Base-by-base conservation (phyloP, 2,329 filamentous ascomycete genomes). In the Trichoderma koningii region DNA sequence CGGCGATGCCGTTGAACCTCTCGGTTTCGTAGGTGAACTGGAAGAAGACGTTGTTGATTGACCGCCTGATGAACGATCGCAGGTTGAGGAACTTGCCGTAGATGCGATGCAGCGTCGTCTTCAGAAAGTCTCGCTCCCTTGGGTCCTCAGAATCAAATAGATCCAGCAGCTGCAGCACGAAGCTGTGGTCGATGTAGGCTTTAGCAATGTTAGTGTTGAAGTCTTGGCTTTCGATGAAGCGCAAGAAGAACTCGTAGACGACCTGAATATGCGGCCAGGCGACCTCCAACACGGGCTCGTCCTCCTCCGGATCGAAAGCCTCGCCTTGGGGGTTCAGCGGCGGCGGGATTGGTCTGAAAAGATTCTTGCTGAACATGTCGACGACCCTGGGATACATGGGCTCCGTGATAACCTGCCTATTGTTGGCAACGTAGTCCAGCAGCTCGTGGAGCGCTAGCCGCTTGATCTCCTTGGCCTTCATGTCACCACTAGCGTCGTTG, bases 391-490 rank as follows among this genome's bases (percentile, higher is more conserved):
- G 95, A 73, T 99, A 99, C 95, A 99, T 99, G 64, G 93, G 92
- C 77, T 99, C 95, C 3, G 93, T 97, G 73, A 99, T 99, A 75
- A 99, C 95, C 73, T 97, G 94, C 71, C 95, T 87, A 77, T 99
- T 99, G 79, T 98, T 98, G 72, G 95, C 94, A 65, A 99, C 95
- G 75, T 99, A 99, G 77, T 99, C 95, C 69, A 99, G 85, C 68
- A 99, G 83, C 77, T 99, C 95, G 76, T 99, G 95, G 51, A 99
- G 84, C 48, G 95, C 95, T 70, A 99, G 82, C 73, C 95, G 87
- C 83, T 99, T 99, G 84, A 99, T 98, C 80, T 99, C 95, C 82
- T 99, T 99, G 55, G 94, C 97, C 79, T 99, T 99, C 93, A 99
- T 98, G 76, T 99, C 95, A 70, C 90, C 93, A 70, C 92, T 96